Conservation (phyloP, 2,329 filamentous ascomycete genomes). For the Colletotrichum viniferum region DNA sequence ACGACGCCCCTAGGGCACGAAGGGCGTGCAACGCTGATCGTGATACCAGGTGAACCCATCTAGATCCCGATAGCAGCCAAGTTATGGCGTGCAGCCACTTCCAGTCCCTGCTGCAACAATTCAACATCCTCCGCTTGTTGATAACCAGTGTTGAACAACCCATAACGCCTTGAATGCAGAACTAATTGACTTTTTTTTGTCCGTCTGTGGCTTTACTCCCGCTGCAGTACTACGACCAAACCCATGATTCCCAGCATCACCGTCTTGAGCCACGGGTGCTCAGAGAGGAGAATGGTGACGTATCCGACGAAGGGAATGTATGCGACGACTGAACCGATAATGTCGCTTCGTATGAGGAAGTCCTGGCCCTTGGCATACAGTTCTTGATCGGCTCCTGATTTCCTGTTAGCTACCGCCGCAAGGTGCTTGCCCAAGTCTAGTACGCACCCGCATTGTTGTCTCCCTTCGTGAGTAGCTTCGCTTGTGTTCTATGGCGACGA, state of each 20-base stretch:
- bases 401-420: background rate
- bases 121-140: background rate
- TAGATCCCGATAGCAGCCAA: background rate
- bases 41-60: background rate
- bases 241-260: constrained; percentile 96
- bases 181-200: background rate
- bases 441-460: constrained; percentile 83
- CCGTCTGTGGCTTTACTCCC: constrained; percentile 63
- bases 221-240: constrained; percentile 86
- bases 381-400: background rate
- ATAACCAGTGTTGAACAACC: background rate
- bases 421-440: background rate
- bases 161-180: background rate
- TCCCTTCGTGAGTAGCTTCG: constrained; percentile 91
- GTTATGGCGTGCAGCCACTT: background rate
- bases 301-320: constrained; percentile 97
- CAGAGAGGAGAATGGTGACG: constrained; percentile 92
- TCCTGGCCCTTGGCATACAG: constrained; percentile 83
- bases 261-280: constrained; percentile 97
- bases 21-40: background rate
- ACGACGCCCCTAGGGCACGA: background rate
- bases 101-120: background rate
- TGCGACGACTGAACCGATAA: constrained; percentile 89
- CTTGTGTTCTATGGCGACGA: constrained; percentile 46
- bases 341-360: constrained; percentile 84